Percentiles rank a stretch among this genome's conserved stretches.
Evolutionary conservation across 345 rosid species (phyloP).

Genomic region (Eutrema japonicum): DNA sequence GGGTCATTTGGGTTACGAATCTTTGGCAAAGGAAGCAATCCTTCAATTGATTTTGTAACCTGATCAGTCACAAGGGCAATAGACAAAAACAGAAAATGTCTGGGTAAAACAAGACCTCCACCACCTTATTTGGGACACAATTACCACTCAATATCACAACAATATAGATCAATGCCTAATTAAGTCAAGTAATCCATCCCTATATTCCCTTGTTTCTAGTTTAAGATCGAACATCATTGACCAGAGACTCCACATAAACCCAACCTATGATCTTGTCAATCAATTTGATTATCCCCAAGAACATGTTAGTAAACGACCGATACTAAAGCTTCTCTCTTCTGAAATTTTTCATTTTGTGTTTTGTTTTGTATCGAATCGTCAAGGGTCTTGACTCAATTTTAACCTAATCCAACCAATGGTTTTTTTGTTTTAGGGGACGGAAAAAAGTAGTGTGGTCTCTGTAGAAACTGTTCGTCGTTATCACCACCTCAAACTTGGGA

Average conservation of each 20-base stretch:
- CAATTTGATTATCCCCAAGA: conserved; percentile 4
- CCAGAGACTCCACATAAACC: conserved; percentile 10
- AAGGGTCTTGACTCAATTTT: conserved; percentile 24
- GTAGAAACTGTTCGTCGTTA: conserved; percentile 41
- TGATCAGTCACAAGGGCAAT: conserved; percentile 48
- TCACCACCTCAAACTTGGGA: conserved; percentile 46
- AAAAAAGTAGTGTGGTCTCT: conserved; percentile 31
- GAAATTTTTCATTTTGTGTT: neutral
- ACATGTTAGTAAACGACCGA: conserved; percentile 11
- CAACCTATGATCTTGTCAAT: neutral
- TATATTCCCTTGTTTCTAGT: neutral
- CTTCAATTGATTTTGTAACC: conserved; percentile 73
- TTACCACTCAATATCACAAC: conserved; percentile 43
- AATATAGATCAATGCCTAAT: conserved; percentile 19
- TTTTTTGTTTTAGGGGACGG: neutral
- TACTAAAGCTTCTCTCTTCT: neutral
- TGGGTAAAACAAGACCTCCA: conserved; percentile 52
- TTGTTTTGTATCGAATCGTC: conserved; percentile 21
- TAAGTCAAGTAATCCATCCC: conserved; percentile 20
- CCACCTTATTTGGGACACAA: conserved; percentile 41
- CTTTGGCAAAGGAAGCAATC: conserved; percentile 61
- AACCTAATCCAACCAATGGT: conserved; percentile 21
- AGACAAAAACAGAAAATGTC: conserved; percentile 38
- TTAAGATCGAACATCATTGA: neutral
- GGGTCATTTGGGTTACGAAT: conserved; percentile 52